Percentiles rank a stretch among this genome's conserved stretches.
phyloP scores from a whole-genome alignment of 768 basidiomycete genomes.

The Suillus hirtellus region DNA sequence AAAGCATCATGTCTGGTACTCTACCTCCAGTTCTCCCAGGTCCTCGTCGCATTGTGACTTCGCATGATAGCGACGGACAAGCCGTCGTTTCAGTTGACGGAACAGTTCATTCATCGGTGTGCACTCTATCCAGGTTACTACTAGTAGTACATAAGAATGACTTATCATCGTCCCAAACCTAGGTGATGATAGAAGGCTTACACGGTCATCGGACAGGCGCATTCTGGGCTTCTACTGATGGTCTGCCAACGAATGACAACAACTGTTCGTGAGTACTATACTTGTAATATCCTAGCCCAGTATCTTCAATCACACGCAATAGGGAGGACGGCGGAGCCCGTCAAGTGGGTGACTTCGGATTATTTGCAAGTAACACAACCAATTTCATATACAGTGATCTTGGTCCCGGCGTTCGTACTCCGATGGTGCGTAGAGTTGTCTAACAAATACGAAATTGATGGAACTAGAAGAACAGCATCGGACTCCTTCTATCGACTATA shows the following conservation, averaged over 20 bases:
- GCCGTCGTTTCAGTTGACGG: conserved; percentile 42
- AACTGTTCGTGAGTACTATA: conserved; percentile 41
- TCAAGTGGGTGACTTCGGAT: conserved; percentile 41
- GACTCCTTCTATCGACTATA: conserved; percentile 61
- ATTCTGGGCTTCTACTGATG: conserved; percentile 53
- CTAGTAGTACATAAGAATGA: too few species aligned
- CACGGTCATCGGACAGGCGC: conserved; percentile 21
- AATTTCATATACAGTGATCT: conserved; percentile 55
- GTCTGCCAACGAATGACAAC: conserved; percentile 55
- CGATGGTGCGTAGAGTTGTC: conserved; percentile 42
- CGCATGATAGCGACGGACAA: conserved; percentile 44
- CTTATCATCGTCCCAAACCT: background rate
- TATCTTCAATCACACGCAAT: conserved; percentile 6
- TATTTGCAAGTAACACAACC: conserved; percentile 44
- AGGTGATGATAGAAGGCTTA: background rate
- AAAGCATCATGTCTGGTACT: conserved; percentile 1
- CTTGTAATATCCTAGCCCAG: background rate
- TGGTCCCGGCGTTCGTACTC: conserved; percentile 48
- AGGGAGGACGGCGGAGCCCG: conserved; percentile 56
- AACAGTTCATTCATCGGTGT: conserved; percentile 24
- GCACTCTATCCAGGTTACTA: conserved; percentile 27
- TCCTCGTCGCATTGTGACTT: conserved; percentile 52
- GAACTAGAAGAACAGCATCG: conserved; percentile 25
- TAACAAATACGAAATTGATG: conserved; percentile 2
- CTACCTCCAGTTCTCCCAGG: conserved; percentile 32